Conservation (phyloP, 2,329 filamentous ascomycete species). For the Aspergillus tanneri region DNA sequence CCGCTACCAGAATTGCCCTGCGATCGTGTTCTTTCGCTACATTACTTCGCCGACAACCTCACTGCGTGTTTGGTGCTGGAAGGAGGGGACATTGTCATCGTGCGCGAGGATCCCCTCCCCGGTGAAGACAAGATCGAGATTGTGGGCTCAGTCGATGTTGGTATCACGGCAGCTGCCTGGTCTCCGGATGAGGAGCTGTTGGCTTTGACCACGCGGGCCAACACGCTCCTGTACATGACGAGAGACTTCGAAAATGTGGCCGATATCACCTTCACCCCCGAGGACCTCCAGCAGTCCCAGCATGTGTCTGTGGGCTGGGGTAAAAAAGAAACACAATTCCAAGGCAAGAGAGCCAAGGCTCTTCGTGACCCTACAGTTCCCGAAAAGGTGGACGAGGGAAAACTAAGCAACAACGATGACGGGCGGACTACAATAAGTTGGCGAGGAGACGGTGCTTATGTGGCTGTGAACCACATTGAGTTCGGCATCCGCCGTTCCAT, state of each 20-base stretch:
- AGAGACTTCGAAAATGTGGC: slow-evolving; percentile 81
- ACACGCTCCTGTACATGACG: slow-evolving; percentile 88
- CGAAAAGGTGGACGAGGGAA: slow-evolving; percentile 82
- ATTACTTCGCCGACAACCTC: slow-evolving; percentile 78
- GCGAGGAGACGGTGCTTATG: slow-evolving; percentile 89
- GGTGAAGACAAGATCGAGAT: slow-evolving; percentile 86
- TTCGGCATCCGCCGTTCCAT: slow-evolving; percentile 70
- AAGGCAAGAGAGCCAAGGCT: slow-evolving; percentile 82
- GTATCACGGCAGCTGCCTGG: slow-evolving; percentile 87
- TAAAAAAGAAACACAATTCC: slow-evolving; percentile 96
- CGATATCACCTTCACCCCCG: slow-evolving; percentile 67
- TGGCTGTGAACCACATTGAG: slow-evolving; percentile 81
- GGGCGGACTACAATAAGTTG: slow-evolving; percentile 73
- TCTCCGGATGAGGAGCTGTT: slow-evolving; percentile 93
- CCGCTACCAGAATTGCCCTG: slow-evolving; percentile 71
- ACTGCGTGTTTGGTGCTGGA: slow-evolving; percentile 80
- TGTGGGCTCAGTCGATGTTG: slow-evolving; percentile 87
- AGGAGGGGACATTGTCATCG: slow-evolving; percentile 85
- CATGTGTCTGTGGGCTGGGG: slow-evolving; percentile 98
- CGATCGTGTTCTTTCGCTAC: slow-evolving; percentile 75
- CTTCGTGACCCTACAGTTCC: slow-evolving; percentile 92
- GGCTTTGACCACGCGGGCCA: slow-evolving; percentile 73
- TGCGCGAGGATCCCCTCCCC: slow-evolving; percentile 67
- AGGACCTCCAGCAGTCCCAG: slow-evolving; percentile 82
- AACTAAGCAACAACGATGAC: slow-evolving; percentile 72